Percentiles rank a stretch among this genome's conserved stretches.
Conservation (phyloP, 2,329 filamentous ascomycete species). For the Moelleriella libera region DNA sequence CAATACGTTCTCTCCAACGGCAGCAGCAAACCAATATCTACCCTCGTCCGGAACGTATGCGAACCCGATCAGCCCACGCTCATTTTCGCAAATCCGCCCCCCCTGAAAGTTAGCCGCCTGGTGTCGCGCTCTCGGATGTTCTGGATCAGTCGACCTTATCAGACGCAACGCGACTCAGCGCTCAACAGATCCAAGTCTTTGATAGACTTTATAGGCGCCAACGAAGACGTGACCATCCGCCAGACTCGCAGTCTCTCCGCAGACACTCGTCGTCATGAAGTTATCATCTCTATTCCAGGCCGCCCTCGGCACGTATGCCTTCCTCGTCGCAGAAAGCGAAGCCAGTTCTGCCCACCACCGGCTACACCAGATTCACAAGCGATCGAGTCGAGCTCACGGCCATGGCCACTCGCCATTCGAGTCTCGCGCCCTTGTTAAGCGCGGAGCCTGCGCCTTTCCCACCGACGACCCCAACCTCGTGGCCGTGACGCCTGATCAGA, state of each 20-base stretch:
- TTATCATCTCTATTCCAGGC: conserved; percentile 32
- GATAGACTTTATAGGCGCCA: not conserved
- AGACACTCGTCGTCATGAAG: conserved; percentile 30
- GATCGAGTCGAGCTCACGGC: conserved; percentile 13
- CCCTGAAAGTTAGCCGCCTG: not conserved
- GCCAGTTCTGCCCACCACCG: conserved; percentile 17
- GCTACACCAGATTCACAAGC: conserved; percentile 24
- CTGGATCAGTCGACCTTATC: not conserved
- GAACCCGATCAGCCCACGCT: not conserved
- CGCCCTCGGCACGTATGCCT: conserved; percentile 32
- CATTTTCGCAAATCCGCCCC: not conserved
- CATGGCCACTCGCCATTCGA: conserved; percentile 8
- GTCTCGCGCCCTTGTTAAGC: conserved; percentile 29
- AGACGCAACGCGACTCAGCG: conserved; percentile 1
- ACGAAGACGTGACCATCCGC: no score
- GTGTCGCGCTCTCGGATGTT: not conserved
- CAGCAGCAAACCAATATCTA: no score
- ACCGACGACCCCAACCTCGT: conserved; percentile 48
- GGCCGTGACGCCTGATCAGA: conserved; percentile 44
- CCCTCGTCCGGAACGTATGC: not conserved
- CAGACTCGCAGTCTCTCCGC: not conserved
- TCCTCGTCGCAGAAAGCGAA: conserved; percentile 25
- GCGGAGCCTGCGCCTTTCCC: conserved; percentile 50
- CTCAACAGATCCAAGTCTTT: not conserved
- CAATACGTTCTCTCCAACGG: no score